Evolutionary conservation across 352 stramenopile genomes (phyloP), one percentile per base, ranked within the genome.

Genomic region (Thalassiosira hispida): DNA sequence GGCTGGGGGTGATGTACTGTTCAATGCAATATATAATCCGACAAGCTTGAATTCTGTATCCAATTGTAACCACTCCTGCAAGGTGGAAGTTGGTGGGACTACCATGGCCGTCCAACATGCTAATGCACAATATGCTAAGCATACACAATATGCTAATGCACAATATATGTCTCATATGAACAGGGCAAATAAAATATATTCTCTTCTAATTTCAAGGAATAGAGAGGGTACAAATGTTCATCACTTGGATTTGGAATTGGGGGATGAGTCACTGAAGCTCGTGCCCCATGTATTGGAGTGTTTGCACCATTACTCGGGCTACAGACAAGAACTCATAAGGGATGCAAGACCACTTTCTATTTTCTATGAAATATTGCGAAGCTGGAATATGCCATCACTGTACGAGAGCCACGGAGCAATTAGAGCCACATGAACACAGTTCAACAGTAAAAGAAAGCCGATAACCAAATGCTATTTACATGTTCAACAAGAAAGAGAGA

Each of bases 351-450:
- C 40, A 18, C 40, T 49, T 16, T 49, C 40, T 49, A 49, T 49
- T 16, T n/a, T 49, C 2, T 49, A 49, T 49, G 40, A 49, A 49
- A 49, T 49, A 16, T 20, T 49, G 9, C 9, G 40, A 49, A 49
- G 40, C 40, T 49, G 40, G 40, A 49, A 49, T n/a, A 49, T 49
- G 40, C 40, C 40, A 49, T n/a, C 40, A 18, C 40, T 49, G 40
- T 49, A n/a, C 11, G 16, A 49, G n/a, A 49, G n/a, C 3, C 4
- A 16, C 11, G 40, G 40, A 16, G 40, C 40, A 49, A 12, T 42
- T 12, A 42, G n/a, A n/a, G n/a, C n/a, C n/a, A n/a, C n/a, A n/a
- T n/a, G n/a, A n/a, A n/a, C n/a, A n/a, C n/a, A n/a, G n/a, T n/a
- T n/a, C n/a, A n/a, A n/a, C n/a, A 64, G 55, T 8, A 22, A n/a